Evolutionary conservation across 805 yeast genomes (phyloP).

Genomic region (Starmerella davenportii): DNA sequence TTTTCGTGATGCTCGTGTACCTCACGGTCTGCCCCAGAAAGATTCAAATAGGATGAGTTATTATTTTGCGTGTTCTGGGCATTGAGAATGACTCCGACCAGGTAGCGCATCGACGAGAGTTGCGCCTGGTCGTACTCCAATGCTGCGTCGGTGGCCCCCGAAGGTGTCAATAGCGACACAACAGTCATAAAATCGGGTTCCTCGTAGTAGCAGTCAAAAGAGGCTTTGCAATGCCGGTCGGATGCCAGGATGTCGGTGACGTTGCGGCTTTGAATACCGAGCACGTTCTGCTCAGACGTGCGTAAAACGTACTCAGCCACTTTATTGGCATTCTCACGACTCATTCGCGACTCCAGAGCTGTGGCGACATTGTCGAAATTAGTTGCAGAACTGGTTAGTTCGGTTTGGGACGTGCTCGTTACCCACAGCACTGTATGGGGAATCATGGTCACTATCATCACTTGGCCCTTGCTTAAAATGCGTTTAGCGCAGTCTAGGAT

Average conservation of each 20-base stretch:
- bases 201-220: conserved; percentile 13
- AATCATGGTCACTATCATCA: conserved; percentile 9
- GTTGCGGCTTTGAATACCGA: conserved; percentile 8
- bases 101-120: conserved; percentile 13
- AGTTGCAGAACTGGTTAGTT: conserved; percentile 4
- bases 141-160: background rate
- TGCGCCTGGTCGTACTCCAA: conserved; percentile 14
- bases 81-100: conserved; percentile 7
- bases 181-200: conserved; percentile 12
- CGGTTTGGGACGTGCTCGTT: conserved; percentile 8
- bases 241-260: conserved; percentile 7
- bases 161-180: conserved; percentile 11
- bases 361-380: conserved; percentile 5
- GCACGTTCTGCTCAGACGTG: conserved; percentile 7
- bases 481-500: conserved; percentile 6
- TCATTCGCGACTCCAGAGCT: conserved; percentile 10
- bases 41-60: background rate
- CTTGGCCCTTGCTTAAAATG: conserved; percentile 9
- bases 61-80: background rate
- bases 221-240: conserved; percentile 6
- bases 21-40: background rate
- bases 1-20: conserved; percentile 1
- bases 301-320: conserved; percentile 11
- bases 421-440: conserved; percentile 14
- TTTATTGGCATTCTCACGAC: conserved; percentile 9